Base-by-base conservation (phyloP, 352 stramenopile species). In the Albugo candida region DNA sequence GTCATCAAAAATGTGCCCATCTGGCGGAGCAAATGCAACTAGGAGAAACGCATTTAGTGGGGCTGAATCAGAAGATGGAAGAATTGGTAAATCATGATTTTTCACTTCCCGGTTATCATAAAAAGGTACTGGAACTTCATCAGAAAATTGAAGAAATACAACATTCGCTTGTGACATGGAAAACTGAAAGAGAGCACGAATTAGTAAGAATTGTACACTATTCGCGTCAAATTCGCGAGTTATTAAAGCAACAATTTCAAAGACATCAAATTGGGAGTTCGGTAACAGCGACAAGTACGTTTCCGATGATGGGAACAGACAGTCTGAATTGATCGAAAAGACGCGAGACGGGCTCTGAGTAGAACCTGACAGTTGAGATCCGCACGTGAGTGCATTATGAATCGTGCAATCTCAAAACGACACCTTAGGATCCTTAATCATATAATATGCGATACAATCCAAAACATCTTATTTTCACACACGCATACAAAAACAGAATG, bases 131-230 rank as follows among this genome's bases (percentile, higher is more conserved):
- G 21, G 70, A 70, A 49, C 44, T 71, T 38, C 83, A 66, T 41
- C 27, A 51, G 3, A 54, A 55, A 5, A 76, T 87, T n/a, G 57
- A 74, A 18, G 36, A 52, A 31, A 54, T 69, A 5, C 61, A 81
- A 19, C 54, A 66, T 37, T 57, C 38, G 2, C 67, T 78, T 16
- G 47, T 44, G 20, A 46, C 58, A 11, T 60, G 64, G 11, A 66
- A 72, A 36, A 61, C 75, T n/a, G 60, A 68, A 31, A 65, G 71
- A 13, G 62, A 83, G n/a, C 62, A 64, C 21, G 71, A 83, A 49
- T 67, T 84, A 17, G 60, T 84, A 20, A 66, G 70, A 0, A 67
- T 87, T 35, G 71, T 87, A 38, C 74, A 87, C 54, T 87, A 81
- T 56, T 70, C 62, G 42, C 24, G 36, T 0, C 27, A 52, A 0